Evolutionary conservation across 1,284 basidiomycete species (phyloP), one percentile per base, ranked within the genome.

Genomic region (Cystobasidium pallidum): DNA sequence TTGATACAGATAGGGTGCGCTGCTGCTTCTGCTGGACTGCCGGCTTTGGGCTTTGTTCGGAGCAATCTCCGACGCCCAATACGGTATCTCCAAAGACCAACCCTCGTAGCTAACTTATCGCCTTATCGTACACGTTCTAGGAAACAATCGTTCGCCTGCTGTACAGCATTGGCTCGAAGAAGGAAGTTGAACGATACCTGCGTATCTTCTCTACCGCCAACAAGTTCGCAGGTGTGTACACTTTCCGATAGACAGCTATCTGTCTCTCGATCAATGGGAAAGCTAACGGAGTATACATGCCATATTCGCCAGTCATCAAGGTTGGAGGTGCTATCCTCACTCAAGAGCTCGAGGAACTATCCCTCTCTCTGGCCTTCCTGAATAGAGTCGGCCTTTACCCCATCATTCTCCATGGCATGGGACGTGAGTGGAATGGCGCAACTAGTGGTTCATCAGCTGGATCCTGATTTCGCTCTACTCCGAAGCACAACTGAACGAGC

Each of bases 121-220:
- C 28, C 49, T 26, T 28, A 28, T 34, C 28, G 11, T 8, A 17
- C 3, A 7, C 28, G 8, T 34, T 36, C 17, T 32, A 74, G 77
- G 78, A 79, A 67, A 78, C 78, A 7, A 78, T 79, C 59, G 74
- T 92, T 66, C 89, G 94, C 64, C 85, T 97, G 24, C 86, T 97
- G 52, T 96, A 96, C 83, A 96, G 93, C 43, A 89, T 97, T 76
- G 94, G 94, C 61, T 92, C 91, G 30, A 92, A 94, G 79, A 90
- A 92, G 76, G 94, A 97, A 82, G 94, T 97, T 75, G 93, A 95
- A 81, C 88, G 94, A 77, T 94, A 97, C 84, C 88, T 97, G 58
- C 89, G 94, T 67, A 96, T 97, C 80, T 97, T 97, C 81, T 93
- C 92, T 15, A 81, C 74, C 41, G 78, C 75, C 66, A 78, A 64